Evolutionary conservation across 164 flowering plant genomes (phyloP).

Genomic region (Dillenia suffruticosa): DNA sequence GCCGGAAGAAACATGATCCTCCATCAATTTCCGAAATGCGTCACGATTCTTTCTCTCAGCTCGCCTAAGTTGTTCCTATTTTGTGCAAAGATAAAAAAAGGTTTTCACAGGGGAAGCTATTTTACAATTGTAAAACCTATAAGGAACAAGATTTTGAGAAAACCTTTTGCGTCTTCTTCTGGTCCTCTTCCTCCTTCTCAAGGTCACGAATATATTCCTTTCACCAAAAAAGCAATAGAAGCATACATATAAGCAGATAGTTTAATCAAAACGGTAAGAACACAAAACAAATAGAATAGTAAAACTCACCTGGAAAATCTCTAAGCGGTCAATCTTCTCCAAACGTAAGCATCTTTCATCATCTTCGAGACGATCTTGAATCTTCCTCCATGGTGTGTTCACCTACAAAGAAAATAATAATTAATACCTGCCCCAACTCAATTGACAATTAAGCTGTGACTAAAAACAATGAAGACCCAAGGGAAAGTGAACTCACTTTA

Average conservation of each 20-base stretch:
- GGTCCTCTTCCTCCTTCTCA: conserved; percentile 96
- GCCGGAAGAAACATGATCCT: conserved; percentile 78
- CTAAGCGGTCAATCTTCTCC: conserved; percentile 84
- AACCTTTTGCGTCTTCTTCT: conserved; percentile 86
- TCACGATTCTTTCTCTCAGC: conserved; percentile 92
- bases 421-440: neutral
- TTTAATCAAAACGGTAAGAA: neutral
- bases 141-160: neutral
- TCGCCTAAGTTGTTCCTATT: conserved; percentile 76
- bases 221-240: neutral
- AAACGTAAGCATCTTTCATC: conserved; percentile 88
- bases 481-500: conserved; percentile 35
- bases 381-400: conserved; percentile 87
- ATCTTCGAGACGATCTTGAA: conserved; percentile 88
- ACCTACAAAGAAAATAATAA: conserved; percentile 35
- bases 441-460: neutral
- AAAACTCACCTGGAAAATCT: conserved; percentile 63
- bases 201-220: conserved; percentile 88
- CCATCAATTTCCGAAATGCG: conserved; percentile 83
- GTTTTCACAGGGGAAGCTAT: neutral
- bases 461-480: neutral
- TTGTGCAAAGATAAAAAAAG: neutral
- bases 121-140: neutral
- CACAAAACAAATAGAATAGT: neutral
- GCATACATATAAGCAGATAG: neutral